Evolutionary conservation across 306 rosid genomes (phyloP), one percentile per base, ranked within the genome.

Genomic region (Fragaria ananassa): DNA sequence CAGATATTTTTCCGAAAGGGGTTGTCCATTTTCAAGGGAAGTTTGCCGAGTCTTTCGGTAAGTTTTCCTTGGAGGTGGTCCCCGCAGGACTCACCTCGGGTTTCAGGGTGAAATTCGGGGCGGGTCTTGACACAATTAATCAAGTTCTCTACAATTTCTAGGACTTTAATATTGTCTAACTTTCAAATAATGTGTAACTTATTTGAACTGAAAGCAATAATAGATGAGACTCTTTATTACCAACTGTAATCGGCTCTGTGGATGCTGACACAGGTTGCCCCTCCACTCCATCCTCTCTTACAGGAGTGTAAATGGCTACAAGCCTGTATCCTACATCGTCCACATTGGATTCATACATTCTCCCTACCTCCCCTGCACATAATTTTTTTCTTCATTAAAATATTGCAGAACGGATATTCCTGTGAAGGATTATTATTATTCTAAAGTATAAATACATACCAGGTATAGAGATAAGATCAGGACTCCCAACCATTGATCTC

Each of bases 401-500:
- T 41, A 76, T 68, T 74, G 68, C 61, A 61, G 19, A 60, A 77
- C 25, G 35, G 45, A 74, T 77, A 74, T 18, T 50, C 44, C 42
- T 46, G 34, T 27, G 23, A 27, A 47, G 23, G 34, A 46, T 4
- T 31, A 49, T 17, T 17, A 10, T 50, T 50, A 27, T 29, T 9
- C 7, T 4, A 10, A 18, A 37, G 2, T 81, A 62, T 71, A 78
- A 83, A 70, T 25, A 54, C 70, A 34, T 91, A 96, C 99, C 99
- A 11, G 91, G 93, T 82, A 96, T 89, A 50, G 99, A 91, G 86
- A 96, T 96, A 77, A 96, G 89, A 87, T 96, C 99, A 77, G 99
- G 99, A 90, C 99, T 96, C 77, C 99, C 99, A 73, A 92, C 98
- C 99, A 96, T 96, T 77, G 99, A 96, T 86, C 99, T 91, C 77